Base-by-base conservation (phyloP, 352 stramenopile genomes). In the Phytophthora palmivora region DNA sequence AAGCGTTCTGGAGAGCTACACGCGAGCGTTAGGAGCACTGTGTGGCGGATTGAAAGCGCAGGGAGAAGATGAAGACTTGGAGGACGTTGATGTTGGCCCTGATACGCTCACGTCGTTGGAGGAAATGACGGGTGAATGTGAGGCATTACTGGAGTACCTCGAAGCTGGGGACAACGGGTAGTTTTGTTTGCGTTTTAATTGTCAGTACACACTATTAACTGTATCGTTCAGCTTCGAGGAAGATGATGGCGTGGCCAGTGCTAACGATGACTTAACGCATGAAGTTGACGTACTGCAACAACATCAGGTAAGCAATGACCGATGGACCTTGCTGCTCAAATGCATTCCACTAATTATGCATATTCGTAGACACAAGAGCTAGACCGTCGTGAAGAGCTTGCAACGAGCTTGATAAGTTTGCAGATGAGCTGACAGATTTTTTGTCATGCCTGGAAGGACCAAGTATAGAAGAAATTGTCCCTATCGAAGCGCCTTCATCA, bases 391-490 rank as follows among this genome's bases (percentile, higher is more conserved):
- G 39, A 67, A 46, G 28, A 39, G 1, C 56, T 84, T 24, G 47
- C 46, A 21, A 52, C 21, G 72, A 82, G 14, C 19, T 84, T 16
- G 59, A 69, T 11, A 63, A 9, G 0, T 78, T 78, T 51, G 66
- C 66, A 19, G 38, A 54, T 16, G 61, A 78, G 22, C 28, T 78
- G 14, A 55, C 65, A 21, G 58, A 56, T 0, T 53, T 82, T 65
- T 24, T 73, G 6, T 45, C 22, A 6, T 42, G 58, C 42, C 22
- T 74, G 12, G 33, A 16, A n/a, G 50, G 44, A 18, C 2, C 38
- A 21, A 16, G 16, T 30, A 18, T 22, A 0, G 39, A 36, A 32
- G 38, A 50, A 45, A 36, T 16, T 38, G 18, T 15, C 3, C 1
- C 24, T 18, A 15, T 19, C 2, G 18, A 19, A 42, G 19, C 4